These are phyloP conservation scores for Alternaria burnsii DNA, from an alignment of 2,329 filamentous ascomycete species.

Conservation along the genomic window DNA sequence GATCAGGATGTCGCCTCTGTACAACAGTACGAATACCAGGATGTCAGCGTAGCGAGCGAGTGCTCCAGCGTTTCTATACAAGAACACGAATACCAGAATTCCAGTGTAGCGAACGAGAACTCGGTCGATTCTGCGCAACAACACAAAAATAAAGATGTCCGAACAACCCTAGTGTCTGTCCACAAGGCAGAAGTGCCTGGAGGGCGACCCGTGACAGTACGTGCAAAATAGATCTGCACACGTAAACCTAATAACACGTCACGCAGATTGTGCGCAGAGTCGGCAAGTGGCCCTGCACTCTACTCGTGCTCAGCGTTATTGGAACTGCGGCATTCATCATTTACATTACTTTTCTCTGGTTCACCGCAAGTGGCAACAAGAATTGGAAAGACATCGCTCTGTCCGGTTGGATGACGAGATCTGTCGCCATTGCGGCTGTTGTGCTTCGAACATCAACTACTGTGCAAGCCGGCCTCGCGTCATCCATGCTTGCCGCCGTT, in stretches of 20 bases:
- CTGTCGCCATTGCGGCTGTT: neutral
- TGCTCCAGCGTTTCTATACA: too few species aligned
- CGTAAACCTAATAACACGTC: too few species aligned
- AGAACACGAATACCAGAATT: neutral
- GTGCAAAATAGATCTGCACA: accelerated
- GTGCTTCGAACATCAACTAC: neutral
- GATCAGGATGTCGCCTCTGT: too few species aligned
- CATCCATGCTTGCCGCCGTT: neutral
- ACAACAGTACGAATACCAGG: too few species aligned
- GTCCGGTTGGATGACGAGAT: neutral
- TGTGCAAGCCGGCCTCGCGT: neutral
- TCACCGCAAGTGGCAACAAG: neutral
- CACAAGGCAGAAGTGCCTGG: too few species aligned
- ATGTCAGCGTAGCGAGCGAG: too few species aligned
- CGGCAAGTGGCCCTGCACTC: neutral
- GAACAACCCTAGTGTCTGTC: too few species aligned
- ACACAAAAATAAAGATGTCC: too few species aligned
- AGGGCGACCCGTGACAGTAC: too few species aligned
- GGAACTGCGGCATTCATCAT: neutral
- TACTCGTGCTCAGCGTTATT: neutral
- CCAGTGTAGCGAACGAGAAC: too few species aligned
- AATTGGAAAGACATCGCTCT: neutral
- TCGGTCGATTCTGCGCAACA: too few species aligned
- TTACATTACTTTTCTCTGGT: neutral
- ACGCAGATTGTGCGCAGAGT: neutral